Percentiles rank a stretch among this genome's conserved stretches.
Conservation (phyloP, 2,329 filamentous ascomycete genomes). For the Hypoxylon sp. region DNA sequence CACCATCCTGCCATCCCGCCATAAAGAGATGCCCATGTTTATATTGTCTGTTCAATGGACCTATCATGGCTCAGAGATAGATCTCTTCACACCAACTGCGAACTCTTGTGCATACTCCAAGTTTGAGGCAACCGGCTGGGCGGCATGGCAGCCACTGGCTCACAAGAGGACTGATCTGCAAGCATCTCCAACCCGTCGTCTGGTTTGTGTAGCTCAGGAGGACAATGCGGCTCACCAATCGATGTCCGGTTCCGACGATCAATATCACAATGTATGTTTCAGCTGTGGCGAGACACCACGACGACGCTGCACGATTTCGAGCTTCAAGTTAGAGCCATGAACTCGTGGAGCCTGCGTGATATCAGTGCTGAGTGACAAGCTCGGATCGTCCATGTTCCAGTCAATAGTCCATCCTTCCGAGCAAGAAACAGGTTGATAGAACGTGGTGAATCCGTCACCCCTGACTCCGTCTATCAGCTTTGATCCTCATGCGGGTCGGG, state of each 20-base stretch:
- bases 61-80: background rate
- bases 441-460: conserved; percentile 8
- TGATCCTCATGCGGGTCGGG: conserved; percentile 1
- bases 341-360: conserved; percentile 2
- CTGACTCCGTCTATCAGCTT: conserved; percentile 7
- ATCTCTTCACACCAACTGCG: background rate
- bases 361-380: background rate
- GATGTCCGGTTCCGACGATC: conserved; percentile 8
- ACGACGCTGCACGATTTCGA: conserved; percentile 1
- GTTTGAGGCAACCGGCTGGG: conserved; percentile 6
- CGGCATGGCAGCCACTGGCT: conserved; percentile 9
- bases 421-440: background rate
- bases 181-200: conserved; percentile 1
- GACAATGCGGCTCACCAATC: conserved; percentile 26
- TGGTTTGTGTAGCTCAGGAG: conserved; percentile 2
- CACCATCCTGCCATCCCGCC: no score
- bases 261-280: conserved; percentile 35
- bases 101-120: background rate
- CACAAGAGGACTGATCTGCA: conserved; percentile 18
- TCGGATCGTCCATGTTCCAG: background rate
- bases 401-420: conserved; percentile 9
- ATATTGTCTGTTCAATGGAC: background rate
- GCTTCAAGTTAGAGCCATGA: conserved; percentile 11
- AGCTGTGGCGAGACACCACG: conserved; percentile 7
- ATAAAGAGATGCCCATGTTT: background rate